A percentile compares a stretch with the other conserved stretches of the same genome.
Evolutionary conservation across 768 basidiomycete species (phyloP).

Genomic region (Trichaptum fuscoviolaceum): DNA sequence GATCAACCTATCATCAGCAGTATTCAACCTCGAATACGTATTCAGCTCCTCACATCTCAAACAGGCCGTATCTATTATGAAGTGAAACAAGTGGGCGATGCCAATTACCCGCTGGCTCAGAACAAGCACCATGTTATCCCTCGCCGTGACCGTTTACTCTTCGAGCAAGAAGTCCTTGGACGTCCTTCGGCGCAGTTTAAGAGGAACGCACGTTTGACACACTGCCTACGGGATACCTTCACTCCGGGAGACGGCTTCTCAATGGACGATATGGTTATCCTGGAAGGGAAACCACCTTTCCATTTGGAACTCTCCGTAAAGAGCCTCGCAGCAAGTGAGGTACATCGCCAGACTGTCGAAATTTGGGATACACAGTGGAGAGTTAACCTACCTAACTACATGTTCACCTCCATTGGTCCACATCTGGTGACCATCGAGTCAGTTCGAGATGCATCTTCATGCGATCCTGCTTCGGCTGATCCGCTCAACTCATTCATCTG

Average conservation of each 20-base stretch:
- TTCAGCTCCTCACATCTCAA: conserved; percentile 73
- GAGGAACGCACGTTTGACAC: conserved; percentile 57
- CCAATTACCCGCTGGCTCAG: conserved; percentile 73
- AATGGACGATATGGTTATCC: conserved; percentile 54
- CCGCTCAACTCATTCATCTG: conserved; percentile 58
- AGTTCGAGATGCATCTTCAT: conserved; percentile 75
- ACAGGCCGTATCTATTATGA: conserved; percentile 86
- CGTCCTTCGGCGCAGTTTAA: conserved; percentile 81
- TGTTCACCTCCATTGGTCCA: conserved; percentile 73
- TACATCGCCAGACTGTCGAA: conserved; percentile 50
- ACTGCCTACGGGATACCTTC: conserved; percentile 71
- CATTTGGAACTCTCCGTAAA: conserved; percentile 67
- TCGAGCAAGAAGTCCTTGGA: conserved; percentile 81
- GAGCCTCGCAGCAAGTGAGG: conserved; percentile 66
- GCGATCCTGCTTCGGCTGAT: conserved; percentile 68
- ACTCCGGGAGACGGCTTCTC: conserved; percentile 45
- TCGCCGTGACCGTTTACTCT: conserved; percentile 60
- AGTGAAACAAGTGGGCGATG: conserved; percentile 83
- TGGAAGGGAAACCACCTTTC: conserved; percentile 88
- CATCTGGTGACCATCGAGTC: conserved; percentile 76
- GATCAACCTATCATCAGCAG: conserved; percentile 82
- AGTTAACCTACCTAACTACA: conserved; percentile 61
- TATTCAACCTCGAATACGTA: conserved; percentile 72
- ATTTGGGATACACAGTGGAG: conserved; percentile 58
- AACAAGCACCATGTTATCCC: conserved; percentile 60